phyloP scores from a whole-genome alignment of 176 grass and related monocot genomes.

The Triticum turgidum region DNA sequence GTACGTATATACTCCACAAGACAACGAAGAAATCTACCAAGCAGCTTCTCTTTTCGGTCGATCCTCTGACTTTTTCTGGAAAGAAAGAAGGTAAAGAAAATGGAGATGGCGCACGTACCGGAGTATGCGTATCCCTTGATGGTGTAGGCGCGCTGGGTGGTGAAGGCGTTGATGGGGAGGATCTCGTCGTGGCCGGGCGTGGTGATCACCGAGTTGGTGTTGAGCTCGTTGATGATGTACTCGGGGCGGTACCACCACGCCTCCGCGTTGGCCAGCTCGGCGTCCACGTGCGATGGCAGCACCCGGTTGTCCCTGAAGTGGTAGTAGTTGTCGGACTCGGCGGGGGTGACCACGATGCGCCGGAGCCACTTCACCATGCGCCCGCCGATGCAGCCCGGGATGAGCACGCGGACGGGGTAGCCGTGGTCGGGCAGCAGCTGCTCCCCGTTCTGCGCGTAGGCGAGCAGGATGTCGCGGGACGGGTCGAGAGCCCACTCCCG shows the following conservation, averaged over 20 bases:
- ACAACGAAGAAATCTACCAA: too few species aligned
- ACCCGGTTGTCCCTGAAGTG: conserved; percentile 93
- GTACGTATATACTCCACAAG: too few species aligned
- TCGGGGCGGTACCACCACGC: conserved; percentile 99
- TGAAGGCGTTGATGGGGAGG: conserved; percentile 81
- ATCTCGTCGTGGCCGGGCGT: conserved; percentile 97
- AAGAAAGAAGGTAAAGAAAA: too few species aligned
- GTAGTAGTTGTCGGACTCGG: conserved; percentile 85
- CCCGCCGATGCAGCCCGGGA: conserved; percentile 81
- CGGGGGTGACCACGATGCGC: conserved; percentile 69
- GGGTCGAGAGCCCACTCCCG: conserved; percentile 73
- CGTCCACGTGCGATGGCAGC: conserved; percentile 78
- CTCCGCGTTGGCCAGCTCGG: conserved; percentile 94
- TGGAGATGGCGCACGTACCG: conserved; percentile 22
- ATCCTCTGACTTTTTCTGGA: too few species aligned
- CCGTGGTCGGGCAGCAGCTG: conserved; percentile 70
- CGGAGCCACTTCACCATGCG: conserved; percentile 98
- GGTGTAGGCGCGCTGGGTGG: conserved; percentile 71
- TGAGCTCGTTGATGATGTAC: conserved; percentile 94
- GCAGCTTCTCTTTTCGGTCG: too few species aligned
- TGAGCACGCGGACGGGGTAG: conserved; percentile 70
- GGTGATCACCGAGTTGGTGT: conserved; percentile 95
- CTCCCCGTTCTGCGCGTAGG: conserved; percentile 95
- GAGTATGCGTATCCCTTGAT: conserved; percentile 97
- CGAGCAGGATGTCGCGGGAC: conserved; percentile 70